Evolutionary conservation across 495 filamentous ascomycete species (phyloP), one percentile per base, ranked within the genome.

Genomic region (Penicillium lagena): DNA sequence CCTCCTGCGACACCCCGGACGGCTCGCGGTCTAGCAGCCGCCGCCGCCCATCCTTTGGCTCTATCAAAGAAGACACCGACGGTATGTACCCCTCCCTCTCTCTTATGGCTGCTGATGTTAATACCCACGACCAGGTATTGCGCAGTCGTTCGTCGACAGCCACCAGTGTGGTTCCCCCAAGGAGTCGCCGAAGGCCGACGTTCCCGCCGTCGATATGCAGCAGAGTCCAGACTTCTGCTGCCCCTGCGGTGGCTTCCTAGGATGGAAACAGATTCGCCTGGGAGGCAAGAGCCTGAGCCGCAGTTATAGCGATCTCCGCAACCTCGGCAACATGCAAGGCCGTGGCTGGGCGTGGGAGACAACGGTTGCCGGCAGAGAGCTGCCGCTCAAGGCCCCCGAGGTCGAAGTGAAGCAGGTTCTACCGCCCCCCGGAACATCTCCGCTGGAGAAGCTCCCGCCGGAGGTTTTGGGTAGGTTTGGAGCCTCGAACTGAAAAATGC

Each of bases 61-160:
- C 68, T 3, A 68, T 73, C 52, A 70, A 71, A 51, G 70, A 73
- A 58, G 70, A 73, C 51, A 52, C 62, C 27, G 63, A 64, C 56
- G 68, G 68, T 72, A 62, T 33, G 62, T 53, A 32, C 40, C 22
- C 22, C 4, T 4, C 22, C 22, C 22, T 36, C 27, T 39, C 34
- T 17, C 29, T 37, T 40, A 11, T 34, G 32, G 9, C 32, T 34
- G 32, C 44, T 51, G 39, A 57, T 35, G 17, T 50, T 34, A 47
- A 48, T 12, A 32, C 37, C 2, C 27, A 36, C 13, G n/a, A 37
- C 12, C 53, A 77, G 74, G 72, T 47, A 75, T 87, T 42, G 77
- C 82, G 38, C 86, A 90, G 67, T 83, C 77, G 12, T 90, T 90
- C 53, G 79, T 85, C 31, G 76, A 77, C 52, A 79, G 78, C 40